These are phyloP conservation scores for Starmera caribaea DNA, from an alignment of 805 yeast species.

Conservation along the genomic window DNA sequence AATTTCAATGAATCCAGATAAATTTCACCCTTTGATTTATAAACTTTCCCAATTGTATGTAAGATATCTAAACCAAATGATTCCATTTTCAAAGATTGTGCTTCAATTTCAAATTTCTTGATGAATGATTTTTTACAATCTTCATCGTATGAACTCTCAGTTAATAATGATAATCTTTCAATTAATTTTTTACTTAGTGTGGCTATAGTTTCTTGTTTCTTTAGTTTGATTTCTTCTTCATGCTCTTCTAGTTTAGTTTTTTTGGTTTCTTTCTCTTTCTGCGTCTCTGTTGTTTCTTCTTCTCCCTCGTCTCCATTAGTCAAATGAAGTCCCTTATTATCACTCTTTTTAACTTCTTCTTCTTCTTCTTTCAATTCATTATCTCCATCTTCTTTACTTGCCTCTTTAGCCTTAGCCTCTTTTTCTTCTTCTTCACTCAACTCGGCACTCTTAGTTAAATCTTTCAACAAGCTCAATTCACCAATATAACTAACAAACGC, in stretches of 20 bases:
- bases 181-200: constrained; percentile 50
- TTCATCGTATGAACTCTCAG: constrained; percentile 53
- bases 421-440: constrained; percentile 36
- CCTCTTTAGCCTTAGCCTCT: constrained; percentile 24
- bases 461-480: constrained; percentile 70
- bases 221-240: constrained; percentile 68
- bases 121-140: constrained; percentile 57
- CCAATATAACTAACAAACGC: constrained; percentile 85
- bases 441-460: constrained; percentile 55
- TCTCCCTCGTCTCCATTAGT: constrained; percentile 1
- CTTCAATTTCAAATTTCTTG: constrained; percentile 65
- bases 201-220: constrained; percentile 55
- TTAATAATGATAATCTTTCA: constrained; percentile 41
- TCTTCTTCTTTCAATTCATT: constrained; percentile 3
- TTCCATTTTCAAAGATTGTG: constrained; percentile 72
- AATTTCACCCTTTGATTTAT: constrained; percentile 53
- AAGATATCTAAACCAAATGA: constrained; percentile 78
- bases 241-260: constrained; percentile 44
- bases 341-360: constrained; percentile 2
- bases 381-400: constrained; percentile 18
- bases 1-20: constrained; percentile 56
- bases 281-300: constrained; percentile 11
- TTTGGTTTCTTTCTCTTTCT: constrained; percentile 29
- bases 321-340: constrained; percentile 1
- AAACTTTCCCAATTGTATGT: constrained; percentile 65